Evolutionary conservation across 345 rosid genomes (phyloP), one percentile per base, ranked within the genome.

Genomic region (Hibiscus syriacus): DNA sequence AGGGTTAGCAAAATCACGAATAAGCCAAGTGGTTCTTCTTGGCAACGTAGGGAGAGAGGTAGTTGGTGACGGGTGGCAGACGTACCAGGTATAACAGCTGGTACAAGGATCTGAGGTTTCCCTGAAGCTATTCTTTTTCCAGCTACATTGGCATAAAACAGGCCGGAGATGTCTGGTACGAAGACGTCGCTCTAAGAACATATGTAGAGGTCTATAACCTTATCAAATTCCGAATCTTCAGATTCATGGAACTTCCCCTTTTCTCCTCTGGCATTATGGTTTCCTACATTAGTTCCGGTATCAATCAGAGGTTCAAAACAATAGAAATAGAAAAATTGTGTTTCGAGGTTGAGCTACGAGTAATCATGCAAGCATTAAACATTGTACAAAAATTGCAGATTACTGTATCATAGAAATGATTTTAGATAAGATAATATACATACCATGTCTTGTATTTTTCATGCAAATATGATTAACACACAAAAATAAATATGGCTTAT

Each of bases 21-120:
- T 94, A 85, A 25, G 95, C 99, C 79, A 94, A 55, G 77, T 94
- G 99, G 78, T 94, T 94, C 83, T 84, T 86, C 82, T 94, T 94
- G 26, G 86, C 71, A 49, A 94, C 79, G 57, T 91, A 94, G 0
- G 97, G 92, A 27, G 99, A 91, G 79, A 86, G 80, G 81, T 79
- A 84, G 54, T 80, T 77, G 41, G 91, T 71, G 41, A 83, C 69
- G 3, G 3, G 79, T 46, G 2, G 89, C 89, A 20, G 92, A 81
- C 5, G 87, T 43, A 55, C 80, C 85, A 2, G 91, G 64, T 71
- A 90, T 86, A 48, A 79, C 82, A 12, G 95, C 87, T 1, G 97
- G 97, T 60, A 94, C 92, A 30, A 94, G 76, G 79, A 91, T 86
- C 55, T 94, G 96, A 60, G 86, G 74, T 82, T 81, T 94, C 22